Percentiles rank a stretch among this genome's conserved stretches.
phyloP scores from a whole-genome alignment of 768 basidiomycete genomes.

The Pulveroboletus ravenelii region DNA sequence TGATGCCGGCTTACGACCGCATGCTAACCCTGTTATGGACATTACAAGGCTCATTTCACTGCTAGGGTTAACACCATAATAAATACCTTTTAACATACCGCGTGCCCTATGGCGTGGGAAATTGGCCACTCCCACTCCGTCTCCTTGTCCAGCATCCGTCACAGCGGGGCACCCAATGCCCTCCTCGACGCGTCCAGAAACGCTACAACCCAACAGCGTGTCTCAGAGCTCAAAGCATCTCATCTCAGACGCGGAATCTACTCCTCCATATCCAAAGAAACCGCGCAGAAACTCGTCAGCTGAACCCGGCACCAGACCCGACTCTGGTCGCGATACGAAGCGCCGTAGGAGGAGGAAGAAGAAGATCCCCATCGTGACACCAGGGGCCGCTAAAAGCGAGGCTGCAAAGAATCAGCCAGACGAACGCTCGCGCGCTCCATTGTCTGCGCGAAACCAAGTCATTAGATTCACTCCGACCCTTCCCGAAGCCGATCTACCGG shows the following conservation, averaged over 20 bases:
- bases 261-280: constrained; percentile 22
- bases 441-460: constrained; percentile 24
- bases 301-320: constrained; percentile 14
- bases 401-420: constrained; percentile 1
- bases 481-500: constrained; percentile 9
- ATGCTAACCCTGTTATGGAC: no score
- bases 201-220: constrained; percentile 12
- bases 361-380: constrained; percentile 23
- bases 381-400: constrained; percentile 10
- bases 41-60: no score
- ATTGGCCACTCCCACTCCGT: no score
- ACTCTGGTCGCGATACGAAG: constrained; percentile 22
- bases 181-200: constrained; percentile 19
- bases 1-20: no score
- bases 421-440: constrained; percentile 14
- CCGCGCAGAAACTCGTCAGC: constrained; percentile 17
- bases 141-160: neutral
- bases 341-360: constrained; percentile 28
- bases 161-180: constrained; percentile 18
- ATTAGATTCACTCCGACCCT: constrained; percentile 22
- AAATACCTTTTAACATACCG: no score
- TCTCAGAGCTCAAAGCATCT: constrained; percentile 10
- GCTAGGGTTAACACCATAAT: no score
- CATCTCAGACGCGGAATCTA: constrained; percentile 24
- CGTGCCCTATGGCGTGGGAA: no score